Base-by-base conservation (phyloP, 2,329 filamentous ascomycete genomes). In the Trichoderma atroviride region DNA sequence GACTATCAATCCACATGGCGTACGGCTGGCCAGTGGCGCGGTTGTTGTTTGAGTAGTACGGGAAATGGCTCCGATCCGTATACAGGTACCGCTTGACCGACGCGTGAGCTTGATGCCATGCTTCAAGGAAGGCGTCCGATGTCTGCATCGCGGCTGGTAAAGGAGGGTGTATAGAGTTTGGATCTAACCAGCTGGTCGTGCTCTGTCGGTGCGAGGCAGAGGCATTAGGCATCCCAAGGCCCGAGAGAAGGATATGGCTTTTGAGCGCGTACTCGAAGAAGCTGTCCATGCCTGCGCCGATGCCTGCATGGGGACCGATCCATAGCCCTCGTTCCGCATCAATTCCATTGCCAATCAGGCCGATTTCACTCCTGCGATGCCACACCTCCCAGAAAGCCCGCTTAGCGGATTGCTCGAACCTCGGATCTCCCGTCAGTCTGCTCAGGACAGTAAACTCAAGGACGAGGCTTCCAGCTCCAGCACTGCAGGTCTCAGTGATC, bases 231-330 rank as follows among this genome's bases (percentile, higher is more conserved):
- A 85, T 78, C 16, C 84, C 85, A 69, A 91, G 88, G 1, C 93
- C 92, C 2, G 95, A 97, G 27, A 98, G 87, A 29, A 99, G 81
- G 70, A 99, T 92, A 77, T 97, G 90, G 22, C 94, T 94, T 81
- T 99, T 99, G 75, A 98, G 86, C 4, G 96, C 94, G 80, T 99
- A 99, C 81, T 99, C 96, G 76, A 97, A 98, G 82, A 99, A 99
- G 81, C 94, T 97, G 81, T 99, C 96, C 76, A 97, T 93, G 50
- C 96, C 96, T 9, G 96, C 96, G 61, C 96, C 96, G 74, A 99
- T 97, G 35, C 96, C 95, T n/a, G 95, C 91, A 78, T 93, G 94
- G 2, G 92, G 87, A 10, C 91, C 91, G 40, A 96, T 90, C 96
- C 96, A 99, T 73, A 91, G 86, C 0, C 95, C 96, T 33, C 89